These are phyloP conservation scores for Aspergillus indologenus DNA, from an alignment of 495 filamentous ascomycete species.

Conservation along the genomic window DNA sequence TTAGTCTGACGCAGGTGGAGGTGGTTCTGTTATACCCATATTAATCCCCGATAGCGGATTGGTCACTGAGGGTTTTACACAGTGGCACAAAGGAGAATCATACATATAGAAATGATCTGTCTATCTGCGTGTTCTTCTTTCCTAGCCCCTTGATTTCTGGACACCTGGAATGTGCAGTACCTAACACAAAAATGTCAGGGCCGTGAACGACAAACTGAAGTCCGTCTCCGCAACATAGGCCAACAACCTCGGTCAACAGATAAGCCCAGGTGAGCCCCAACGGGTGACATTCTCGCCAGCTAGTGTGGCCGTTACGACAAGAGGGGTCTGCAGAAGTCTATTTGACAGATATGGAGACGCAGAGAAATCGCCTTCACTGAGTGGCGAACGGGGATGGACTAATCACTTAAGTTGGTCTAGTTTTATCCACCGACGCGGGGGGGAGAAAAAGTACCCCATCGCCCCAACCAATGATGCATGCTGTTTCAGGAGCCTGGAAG, in stretches of 20 bases:
- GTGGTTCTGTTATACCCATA: too few species aligned
- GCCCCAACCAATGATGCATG: not conserved
- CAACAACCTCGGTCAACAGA: not conserved
- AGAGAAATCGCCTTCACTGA: not conserved
- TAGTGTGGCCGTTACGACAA: not conserved
- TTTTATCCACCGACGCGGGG: not conserved
- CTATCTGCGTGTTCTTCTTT: too few species aligned
- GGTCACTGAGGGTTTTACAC: too few species aligned
- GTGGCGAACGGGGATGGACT: not conserved
- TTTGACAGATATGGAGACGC: not conserved
- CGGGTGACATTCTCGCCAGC: not conserved
- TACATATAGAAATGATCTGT: too few species aligned
- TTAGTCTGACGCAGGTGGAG: not conserved
- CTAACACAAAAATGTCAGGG: too few species aligned
- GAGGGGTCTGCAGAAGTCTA: not conserved
- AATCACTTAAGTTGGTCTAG: not conserved
- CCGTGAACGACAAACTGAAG: too few species aligned
- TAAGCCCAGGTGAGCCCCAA: too few species aligned
- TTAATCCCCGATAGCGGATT: too few species aligned
- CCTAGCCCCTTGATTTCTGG: too few species aligned
- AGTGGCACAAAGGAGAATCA: too few species aligned
- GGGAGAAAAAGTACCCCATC: not conserved
- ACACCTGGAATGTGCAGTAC: too few species aligned
- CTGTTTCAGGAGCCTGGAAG: not conserved
- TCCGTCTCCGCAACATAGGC: too few species aligned